Evolutionary conservation across 2,329 filamentous ascomycete species (phyloP).

Genomic region (Penicillium sp.): DNA sequence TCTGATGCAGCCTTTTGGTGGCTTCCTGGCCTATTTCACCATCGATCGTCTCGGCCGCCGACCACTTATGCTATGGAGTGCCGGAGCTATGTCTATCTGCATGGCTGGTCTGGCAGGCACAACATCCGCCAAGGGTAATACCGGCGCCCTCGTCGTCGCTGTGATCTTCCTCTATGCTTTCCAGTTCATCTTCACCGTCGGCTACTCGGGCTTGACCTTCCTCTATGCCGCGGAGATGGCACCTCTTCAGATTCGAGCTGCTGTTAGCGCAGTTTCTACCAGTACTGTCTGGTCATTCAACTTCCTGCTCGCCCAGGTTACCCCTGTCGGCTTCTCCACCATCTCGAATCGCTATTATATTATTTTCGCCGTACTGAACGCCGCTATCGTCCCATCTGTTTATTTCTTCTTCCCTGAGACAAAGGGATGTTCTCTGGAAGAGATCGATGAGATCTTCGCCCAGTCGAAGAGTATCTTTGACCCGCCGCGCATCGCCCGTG

Average conservation of each 20-base stretch:
- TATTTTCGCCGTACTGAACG: constrained; percentile 52
- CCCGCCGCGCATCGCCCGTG: constrained; percentile 35
- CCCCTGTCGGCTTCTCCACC: constrained; percentile 45
- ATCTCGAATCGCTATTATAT: constrained; percentile 58
- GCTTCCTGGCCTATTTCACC: constrained; percentile 54
- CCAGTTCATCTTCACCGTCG: constrained; percentile 66
- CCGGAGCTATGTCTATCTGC: constrained; percentile 36
- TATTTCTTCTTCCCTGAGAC: constrained; percentile 51
- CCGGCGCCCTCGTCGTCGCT: constrained; percentile 57
- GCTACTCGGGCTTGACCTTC: constrained; percentile 65
- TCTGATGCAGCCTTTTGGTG: constrained; percentile 45
- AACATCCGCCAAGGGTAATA: constrained; percentile 53
- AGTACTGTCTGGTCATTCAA: constrained; percentile 50
- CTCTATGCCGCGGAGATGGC: constrained; percentile 67
- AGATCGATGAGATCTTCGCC: constrained; percentile 48
- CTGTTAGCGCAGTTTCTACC: constrained; percentile 63
- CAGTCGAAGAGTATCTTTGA: constrained; percentile 39
- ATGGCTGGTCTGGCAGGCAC: constrained; percentile 56
- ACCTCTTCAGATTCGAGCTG: constrained; percentile 48
- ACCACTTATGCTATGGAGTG: constrained; percentile 44
- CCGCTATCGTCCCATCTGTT: constrained; percentile 38
- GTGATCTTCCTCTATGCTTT: constrained; percentile 65
- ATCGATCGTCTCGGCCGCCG: constrained; percentile 51
- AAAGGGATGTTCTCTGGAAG: constrained; percentile 46
- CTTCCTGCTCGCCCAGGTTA: constrained; percentile 47